Conservation (phyloP, 1,139 yeast species). For the Magnusiomyces clavatus region DNA sequence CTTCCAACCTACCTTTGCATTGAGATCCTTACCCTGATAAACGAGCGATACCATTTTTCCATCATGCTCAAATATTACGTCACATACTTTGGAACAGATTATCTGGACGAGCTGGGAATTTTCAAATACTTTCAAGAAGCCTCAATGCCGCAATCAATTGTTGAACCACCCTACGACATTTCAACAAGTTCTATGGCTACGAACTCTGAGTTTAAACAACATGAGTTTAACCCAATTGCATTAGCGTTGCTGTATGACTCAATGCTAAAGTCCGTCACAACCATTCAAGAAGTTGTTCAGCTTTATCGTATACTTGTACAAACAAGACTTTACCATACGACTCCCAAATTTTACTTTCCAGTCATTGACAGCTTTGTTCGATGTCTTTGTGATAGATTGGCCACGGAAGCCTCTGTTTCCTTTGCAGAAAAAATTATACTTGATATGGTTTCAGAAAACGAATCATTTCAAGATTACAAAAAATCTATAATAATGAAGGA, state of each 20-base stretch:
- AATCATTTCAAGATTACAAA: background rate
- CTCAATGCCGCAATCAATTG: background rate
- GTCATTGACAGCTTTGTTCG: conserved; percentile 8
- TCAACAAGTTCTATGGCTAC: background rate
- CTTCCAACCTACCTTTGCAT: conserved; percentile 15
- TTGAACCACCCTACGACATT: background rate
- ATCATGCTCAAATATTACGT: conserved; percentile 18
- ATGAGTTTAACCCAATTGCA: conserved; percentile 11
- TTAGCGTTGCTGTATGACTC: conserved; percentile 8
- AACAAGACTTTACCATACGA: background rate
- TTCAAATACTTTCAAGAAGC: conserved; percentile 4
- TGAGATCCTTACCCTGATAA: conserved; percentile 19
- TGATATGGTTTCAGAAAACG: background rate
- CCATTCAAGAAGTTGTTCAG: conserved; percentile 1
- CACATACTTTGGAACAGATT: conserved; percentile 10
- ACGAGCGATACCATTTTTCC: conserved; percentile 19
- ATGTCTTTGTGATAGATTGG: conserved; percentile 4
- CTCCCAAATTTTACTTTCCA: background rate
- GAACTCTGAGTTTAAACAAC: background rate
- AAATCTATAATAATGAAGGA: no score
- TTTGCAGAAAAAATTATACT: conserved; percentile 8
- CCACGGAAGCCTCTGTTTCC: conserved; percentile 4
- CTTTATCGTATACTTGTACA: conserved; percentile 7
- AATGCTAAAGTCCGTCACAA: conserved; percentile 1
- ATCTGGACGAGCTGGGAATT: conserved; percentile 13